Percentiles rank a stretch among this genome's conserved stretches.
phyloP scores from a whole-genome alignment of 225 moss, liverwort and hornwort species.

The Marchantia polymorpha region DNA sequence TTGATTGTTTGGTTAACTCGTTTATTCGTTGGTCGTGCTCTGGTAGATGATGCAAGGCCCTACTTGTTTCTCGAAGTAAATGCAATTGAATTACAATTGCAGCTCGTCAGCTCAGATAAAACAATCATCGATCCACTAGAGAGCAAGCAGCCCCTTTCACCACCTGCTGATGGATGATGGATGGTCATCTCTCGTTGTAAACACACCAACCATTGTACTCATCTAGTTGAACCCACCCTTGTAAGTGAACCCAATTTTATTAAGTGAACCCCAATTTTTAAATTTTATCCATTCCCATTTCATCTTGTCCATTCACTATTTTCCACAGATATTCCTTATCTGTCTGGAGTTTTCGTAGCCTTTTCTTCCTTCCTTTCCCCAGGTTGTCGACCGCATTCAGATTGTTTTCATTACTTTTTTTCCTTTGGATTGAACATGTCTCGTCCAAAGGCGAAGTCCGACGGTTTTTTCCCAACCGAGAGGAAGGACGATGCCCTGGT shows the following conservation, averaged over 20 bases:
- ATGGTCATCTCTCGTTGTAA: conserved; percentile 24
- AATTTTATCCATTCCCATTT: background rate
- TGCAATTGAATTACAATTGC: conserved; percentile 18
- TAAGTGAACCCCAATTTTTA: conserved; percentile 22
- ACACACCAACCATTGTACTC: conserved; percentile 24
- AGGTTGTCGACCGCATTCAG: no score
- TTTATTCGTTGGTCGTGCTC: conserved; percentile 12
- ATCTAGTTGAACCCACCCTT: conserved; percentile 24
- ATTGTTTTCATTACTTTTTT: no score
- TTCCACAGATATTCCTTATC: background rate
- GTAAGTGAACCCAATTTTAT: conserved; percentile 29
- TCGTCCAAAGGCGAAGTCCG: no score
- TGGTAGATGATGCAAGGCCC: conserved; percentile 18
- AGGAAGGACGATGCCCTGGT: no score
- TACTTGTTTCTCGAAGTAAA: conserved; percentile 20
- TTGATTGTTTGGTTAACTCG: conserved; percentile 1
- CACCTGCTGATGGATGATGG: conserved; percentile 22
- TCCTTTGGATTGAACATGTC: no score
- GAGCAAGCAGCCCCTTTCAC: conserved; percentile 15
- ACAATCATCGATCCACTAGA: conserved; percentile 7
- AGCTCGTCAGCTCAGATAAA: conserved; percentile 20
- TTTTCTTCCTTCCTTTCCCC: no score
- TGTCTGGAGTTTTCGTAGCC: no score
- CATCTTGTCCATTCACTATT: background rate
- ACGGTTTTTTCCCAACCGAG: no score